Percentiles rank a stretch among this genome's conserved stretches.
Evolutionary conservation across 2,329 filamentous ascomycete genomes (phyloP).

Genomic region (Arthrobotrys iridis): DNA sequence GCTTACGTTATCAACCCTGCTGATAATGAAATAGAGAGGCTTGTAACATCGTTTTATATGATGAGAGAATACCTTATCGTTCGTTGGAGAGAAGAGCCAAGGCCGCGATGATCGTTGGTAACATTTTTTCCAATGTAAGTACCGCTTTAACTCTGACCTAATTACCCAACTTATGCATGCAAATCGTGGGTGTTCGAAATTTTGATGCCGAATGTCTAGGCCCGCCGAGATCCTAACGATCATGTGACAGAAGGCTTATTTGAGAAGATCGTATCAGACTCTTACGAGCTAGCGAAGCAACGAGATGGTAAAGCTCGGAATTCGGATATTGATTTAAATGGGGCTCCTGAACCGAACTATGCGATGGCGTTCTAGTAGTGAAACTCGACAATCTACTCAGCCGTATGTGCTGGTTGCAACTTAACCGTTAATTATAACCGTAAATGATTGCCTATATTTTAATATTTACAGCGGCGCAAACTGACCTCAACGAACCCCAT

Average conservation of each 20-base stretch:
- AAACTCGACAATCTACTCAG: too few species aligned
- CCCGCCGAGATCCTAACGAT: slow-evolving; percentile 22
- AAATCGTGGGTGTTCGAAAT: not conserved
- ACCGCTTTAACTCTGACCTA: not conserved
- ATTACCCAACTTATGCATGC: not conserved
- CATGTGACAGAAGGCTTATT: slow-evolving; percentile 35
- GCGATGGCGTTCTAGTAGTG: slow-evolving; percentile 10
- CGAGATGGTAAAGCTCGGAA: not conserved
- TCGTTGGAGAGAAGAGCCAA: slow-evolving; percentile 5
- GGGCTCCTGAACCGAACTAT: not conserved
- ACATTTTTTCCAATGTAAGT: slow-evolving; percentile 25
- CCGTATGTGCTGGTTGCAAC: too few species aligned
- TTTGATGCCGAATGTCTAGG: not conserved
- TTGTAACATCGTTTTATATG: slow-evolving; percentile 32
- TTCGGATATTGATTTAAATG: not conserved
- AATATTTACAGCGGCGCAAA: too few species aligned
- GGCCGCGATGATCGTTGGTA: slow-evolving; percentile 22
- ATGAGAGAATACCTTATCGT: not conserved
- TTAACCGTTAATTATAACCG: too few species aligned
- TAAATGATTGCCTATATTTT: too few species aligned
- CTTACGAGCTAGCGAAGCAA: slow-evolving; percentile 29
- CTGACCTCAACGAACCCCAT: too few species aligned
- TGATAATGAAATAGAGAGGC: slow-evolving; percentile 10
- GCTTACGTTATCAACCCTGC: not conserved
- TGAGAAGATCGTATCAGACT: slow-evolving; percentile 42